Evolutionary conservation across 2,329 filamentous ascomycete genomes (phyloP).

Genomic region (Bipolaris victoriae): DNA sequence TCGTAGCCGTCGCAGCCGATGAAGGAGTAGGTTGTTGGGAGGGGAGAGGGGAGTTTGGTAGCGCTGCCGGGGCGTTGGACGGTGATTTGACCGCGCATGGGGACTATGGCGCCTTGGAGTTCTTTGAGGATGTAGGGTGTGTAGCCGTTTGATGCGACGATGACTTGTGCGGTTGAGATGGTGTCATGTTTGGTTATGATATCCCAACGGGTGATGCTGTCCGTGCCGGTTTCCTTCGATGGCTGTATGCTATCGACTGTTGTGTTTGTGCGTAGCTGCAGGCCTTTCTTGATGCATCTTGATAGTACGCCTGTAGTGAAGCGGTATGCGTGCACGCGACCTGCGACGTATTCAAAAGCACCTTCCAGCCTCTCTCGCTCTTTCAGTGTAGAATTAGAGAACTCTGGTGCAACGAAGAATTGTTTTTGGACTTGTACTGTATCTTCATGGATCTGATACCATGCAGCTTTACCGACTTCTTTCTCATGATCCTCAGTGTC

Average conservation of each 20-base stretch:
- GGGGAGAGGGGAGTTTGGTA: constrained; percentile 46
- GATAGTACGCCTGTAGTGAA: constrained; percentile 38
- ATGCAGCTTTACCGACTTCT: constrained; percentile 32
- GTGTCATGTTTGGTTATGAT: constrained; percentile 27
- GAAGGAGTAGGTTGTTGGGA: constrained; percentile 65
- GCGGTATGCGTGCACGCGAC: constrained; percentile 41
- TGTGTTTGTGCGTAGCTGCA: constrained; percentile 39
- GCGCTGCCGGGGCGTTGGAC: constrained; percentile 46
- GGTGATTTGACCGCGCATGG: constrained; percentile 50
- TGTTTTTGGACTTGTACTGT: constrained; percentile 17
- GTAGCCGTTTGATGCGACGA: constrained; percentile 48
- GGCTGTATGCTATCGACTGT: constrained; percentile 31
- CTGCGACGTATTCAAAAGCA: constrained; percentile 43
- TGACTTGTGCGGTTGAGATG: constrained; percentile 25
- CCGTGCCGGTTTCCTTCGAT: not conserved
- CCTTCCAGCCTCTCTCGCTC: constrained; percentile 32
- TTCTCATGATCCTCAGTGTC: constrained; percentile 36
- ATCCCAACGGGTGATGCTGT: constrained; percentile 19
- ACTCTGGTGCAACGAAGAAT: constrained; percentile 28
- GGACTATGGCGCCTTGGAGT: constrained; percentile 51
- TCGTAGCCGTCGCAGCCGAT: constrained; percentile 68
- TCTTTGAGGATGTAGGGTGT: constrained; percentile 35
- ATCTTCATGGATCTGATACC: constrained; percentile 33
- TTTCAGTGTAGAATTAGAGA: constrained; percentile 23
- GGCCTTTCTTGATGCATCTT: constrained; percentile 33